Evolutionary conservation across 768 basidiomycete genomes (phyloP).

Genomic region (Amanita rimosa): DNA sequence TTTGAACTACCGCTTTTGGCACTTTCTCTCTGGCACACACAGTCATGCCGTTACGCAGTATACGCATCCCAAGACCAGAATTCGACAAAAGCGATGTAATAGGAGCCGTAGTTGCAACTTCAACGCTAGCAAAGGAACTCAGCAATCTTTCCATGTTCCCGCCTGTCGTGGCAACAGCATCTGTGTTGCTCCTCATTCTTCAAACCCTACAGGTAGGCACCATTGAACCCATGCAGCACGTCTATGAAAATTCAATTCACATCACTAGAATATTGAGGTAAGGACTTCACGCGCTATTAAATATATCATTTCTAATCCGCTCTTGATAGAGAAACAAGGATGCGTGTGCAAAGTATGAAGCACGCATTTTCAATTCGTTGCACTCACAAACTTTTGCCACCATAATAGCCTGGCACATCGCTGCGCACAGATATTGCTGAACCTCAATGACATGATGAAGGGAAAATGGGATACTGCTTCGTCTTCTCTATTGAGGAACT

Average conservation of each 20-base stretch:
- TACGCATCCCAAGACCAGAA: slow-evolving; percentile 6
- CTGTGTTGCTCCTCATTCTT: slow-evolving; percentile 29
- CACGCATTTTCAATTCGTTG: background rate
- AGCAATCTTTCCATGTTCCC: slow-evolving; percentile 22
- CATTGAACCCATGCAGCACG: too few relatives aligned
- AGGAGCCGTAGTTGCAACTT: slow-evolving; percentile 9
- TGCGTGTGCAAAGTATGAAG: slow-evolving; percentile 20
- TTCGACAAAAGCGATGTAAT: slow-evolving; percentile 10
- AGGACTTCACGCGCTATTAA: background rate
- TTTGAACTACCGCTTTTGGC: too few relatives aligned
- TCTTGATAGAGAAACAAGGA: slow-evolving; percentile 22
- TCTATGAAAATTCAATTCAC: background rate
- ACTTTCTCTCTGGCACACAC: too few relatives aligned
- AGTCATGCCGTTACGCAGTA: slow-evolving; percentile 14
- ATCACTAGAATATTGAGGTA: slow-evolving; percentile 13
- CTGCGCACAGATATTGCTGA: slow-evolving; percentile 28
- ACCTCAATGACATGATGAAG: slow-evolving; percentile 33
- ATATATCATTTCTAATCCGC: too few relatives aligned
- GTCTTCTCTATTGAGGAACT: slow-evolving; percentile 23
- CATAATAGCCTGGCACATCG: slow-evolving; percentile 20
- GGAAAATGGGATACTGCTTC: slow-evolving; percentile 34
- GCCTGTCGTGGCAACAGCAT: slow-evolving; percentile 28
- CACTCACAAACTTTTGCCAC: background rate
- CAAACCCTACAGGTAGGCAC: slow-evolving; percentile 30
- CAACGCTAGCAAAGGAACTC: slow-evolving; percentile 13